phyloP scores from a whole-genome alignment of 306 rosid species.

The Mimosa pudica region DNA sequence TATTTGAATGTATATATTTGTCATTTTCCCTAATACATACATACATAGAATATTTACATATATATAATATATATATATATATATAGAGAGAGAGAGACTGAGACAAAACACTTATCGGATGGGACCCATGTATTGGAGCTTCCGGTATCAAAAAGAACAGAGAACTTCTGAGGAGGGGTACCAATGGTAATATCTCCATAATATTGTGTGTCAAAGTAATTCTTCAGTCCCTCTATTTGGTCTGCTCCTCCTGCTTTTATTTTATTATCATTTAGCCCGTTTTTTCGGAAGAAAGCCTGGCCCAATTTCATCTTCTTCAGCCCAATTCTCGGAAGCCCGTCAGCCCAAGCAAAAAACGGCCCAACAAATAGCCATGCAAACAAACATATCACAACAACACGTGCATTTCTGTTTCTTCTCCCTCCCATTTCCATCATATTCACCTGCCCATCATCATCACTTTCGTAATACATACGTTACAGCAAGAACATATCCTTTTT shows the following conservation, averaged over 20 bases:
- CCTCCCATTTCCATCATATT: conserved; percentile 49
- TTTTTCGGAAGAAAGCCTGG: conserved; percentile 49
- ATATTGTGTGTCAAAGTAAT: conserved; percentile 95
- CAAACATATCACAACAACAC: conserved; percentile 37
- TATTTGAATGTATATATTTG: no score
- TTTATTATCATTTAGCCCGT: conserved; percentile 27
- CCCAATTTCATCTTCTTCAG: conserved; percentile 68
- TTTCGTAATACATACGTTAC: no score
- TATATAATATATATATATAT: no score
- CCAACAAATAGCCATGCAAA: conserved; percentile 48
- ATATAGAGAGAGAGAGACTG: conserved; percentile 45
- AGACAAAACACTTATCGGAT: conserved; percentile 64
- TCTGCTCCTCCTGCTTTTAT: conserved; percentile 54
- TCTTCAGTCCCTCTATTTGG: conserved; percentile 69
- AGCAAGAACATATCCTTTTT: no score
- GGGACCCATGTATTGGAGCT: conserved; percentile 98
- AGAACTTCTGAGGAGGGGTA: conserved; percentile 79
- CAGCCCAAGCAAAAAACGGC: conserved; percentile 45
- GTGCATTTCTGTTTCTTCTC: conserved; percentile 18
- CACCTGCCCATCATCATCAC: neutral
- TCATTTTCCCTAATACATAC: no score
- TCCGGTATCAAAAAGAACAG: conserved; percentile 87
- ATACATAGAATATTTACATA: no score
- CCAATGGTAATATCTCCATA: conserved; percentile 86
- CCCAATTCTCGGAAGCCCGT: conserved; percentile 70